Percentiles rank a stretch among this genome's conserved stretches.
Conservation (phyloP, 2,329 filamentous ascomycete species). For the Aspergillus bombycis region DNA sequence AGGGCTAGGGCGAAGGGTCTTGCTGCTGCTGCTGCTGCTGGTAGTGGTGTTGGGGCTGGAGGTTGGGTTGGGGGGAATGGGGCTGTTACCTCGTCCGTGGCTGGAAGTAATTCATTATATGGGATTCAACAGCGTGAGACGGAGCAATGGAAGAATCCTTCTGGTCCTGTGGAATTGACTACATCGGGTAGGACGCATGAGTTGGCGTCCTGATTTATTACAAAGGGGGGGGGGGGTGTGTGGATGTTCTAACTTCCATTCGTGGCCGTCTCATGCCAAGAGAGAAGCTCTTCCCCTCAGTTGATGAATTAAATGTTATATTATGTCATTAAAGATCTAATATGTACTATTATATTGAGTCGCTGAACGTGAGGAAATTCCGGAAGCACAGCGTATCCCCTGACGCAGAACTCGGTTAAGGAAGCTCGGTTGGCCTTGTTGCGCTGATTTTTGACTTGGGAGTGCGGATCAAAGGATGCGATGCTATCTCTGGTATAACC, state of each 20-base stretch:
- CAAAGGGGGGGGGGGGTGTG: too few relatives aligned
- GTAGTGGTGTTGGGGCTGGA: background rate
- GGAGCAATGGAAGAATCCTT: background rate
- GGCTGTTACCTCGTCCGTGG: background rate
- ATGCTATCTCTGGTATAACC: background rate
- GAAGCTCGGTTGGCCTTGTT: background rate
- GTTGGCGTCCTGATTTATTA: background rate
- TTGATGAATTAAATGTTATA: background rate
- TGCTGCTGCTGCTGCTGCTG: background rate
- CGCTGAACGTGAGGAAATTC: background rate
- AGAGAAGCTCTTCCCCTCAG: background rate
- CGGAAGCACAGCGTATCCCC: background rate
- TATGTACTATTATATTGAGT: background rate
- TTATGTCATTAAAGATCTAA: background rate
- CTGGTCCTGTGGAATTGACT: background rate
- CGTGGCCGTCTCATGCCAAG: background rate
- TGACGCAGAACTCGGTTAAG: background rate
- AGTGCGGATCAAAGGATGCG: background rate
- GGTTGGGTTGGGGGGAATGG: background rate
- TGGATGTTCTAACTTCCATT: background rate
- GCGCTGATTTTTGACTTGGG: background rate
- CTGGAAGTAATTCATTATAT: background rate
- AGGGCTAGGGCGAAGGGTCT: background rate
- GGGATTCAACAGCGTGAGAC: background rate
- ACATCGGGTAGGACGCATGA: slow-evolving; percentile 2